Evolutionary conservation across 495 filamentous ascomycete genomes (phyloP).

Genomic region (Staphylotrichum tortipilum): DNA sequence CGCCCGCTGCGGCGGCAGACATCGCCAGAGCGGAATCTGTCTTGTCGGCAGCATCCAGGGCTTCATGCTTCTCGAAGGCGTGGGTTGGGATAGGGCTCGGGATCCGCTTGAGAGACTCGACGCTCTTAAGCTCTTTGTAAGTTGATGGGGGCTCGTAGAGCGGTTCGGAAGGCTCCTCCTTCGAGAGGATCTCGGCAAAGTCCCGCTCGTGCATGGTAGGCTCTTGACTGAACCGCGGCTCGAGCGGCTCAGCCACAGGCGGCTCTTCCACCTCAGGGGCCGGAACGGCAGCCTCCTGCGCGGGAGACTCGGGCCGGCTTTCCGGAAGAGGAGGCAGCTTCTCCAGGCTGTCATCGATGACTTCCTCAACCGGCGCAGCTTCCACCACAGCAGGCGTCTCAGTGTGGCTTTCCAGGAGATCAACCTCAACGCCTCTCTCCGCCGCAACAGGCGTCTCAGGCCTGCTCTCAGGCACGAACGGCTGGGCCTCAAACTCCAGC

Average conservation of each 20-base stretch:
- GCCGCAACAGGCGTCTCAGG: too few species aligned
- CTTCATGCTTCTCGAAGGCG: not conserved
- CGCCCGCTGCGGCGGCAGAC: conserved; percentile 6
- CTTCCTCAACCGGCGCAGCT: too few species aligned
- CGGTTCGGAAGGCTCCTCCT: not conserved
- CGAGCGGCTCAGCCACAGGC: not conserved
- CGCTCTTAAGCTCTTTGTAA: conserved; percentile 4
- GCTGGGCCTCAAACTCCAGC: too few species aligned
- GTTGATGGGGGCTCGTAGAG: not conserved
- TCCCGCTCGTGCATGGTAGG: conserved; percentile 5
- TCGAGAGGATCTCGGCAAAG: not conserved
- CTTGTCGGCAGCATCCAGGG: conserved; percentile 3
- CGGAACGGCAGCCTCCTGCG: not conserved
- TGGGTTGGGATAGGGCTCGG: conserved; percentile 6
- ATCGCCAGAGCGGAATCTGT: not conserved
- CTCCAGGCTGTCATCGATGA: conserved; percentile 1
- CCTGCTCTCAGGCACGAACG: too few species aligned
- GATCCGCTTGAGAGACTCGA: not conserved
- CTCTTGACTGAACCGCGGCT: not conserved
- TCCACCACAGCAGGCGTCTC: too few species aligned
- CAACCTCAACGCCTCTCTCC: too few species aligned
- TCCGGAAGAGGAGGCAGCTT: conserved; percentile 8
- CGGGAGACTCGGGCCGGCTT: conserved; percentile 7
- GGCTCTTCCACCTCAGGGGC: not conserved
- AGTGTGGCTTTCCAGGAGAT: too few species aligned